phyloP scores from a whole-genome alignment of 2,329 filamentous ascomycete species.

The Aspergillus japonicus region DNA sequence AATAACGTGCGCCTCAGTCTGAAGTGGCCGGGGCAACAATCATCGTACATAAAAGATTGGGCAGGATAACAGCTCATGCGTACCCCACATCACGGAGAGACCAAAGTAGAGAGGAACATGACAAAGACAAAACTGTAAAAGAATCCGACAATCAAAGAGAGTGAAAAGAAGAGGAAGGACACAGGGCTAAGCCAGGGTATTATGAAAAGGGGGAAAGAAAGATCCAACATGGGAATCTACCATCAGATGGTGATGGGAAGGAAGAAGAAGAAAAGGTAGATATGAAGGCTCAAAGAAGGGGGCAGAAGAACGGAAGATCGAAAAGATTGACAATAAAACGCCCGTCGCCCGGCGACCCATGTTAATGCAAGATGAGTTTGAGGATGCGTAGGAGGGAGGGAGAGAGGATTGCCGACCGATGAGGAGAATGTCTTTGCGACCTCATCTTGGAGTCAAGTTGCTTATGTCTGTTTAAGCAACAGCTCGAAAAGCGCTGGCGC shows the following conservation, averaged over 20 bases:
- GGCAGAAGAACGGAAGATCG: conserved; percentile 7
- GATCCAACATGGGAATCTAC: conserved; percentile 4
- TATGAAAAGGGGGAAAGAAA: background rate
- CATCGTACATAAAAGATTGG: background rate
- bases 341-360: background rate
- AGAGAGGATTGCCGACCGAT: no score
- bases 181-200: background rate
- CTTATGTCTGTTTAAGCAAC: no score
- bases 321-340: background rate
- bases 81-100: no score
- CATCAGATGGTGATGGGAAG: background rate
- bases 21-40: background rate
- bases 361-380: background rate
- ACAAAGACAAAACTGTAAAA: background rate
- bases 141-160: background rate
- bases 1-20: no score
- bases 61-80: no score
- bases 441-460: no score
- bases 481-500: no score
- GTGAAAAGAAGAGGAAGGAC: background rate
- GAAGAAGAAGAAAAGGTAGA: conserved; percentile 2
- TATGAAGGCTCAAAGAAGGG: conserved; percentile 5
- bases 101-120: no score
- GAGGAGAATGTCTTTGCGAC: no score
- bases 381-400: no score